phyloP scores from a whole-genome alignment of 139 green algal genomes.

The Auxenochlorella pyrenoidosa region DNA sequence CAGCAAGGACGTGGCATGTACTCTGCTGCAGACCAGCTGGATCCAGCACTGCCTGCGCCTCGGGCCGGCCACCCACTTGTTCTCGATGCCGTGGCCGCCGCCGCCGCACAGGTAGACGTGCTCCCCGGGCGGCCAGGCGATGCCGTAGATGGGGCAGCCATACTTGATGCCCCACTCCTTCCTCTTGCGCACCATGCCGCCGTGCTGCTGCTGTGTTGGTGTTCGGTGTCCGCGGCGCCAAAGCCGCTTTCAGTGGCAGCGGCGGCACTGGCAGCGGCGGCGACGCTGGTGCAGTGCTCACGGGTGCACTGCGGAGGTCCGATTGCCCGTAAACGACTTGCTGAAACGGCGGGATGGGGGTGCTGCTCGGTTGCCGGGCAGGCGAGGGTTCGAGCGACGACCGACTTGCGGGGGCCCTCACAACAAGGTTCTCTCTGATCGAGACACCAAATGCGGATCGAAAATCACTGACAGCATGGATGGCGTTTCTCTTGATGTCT shows the following conservation, averaged over 20 bases:
- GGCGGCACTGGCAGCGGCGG: background rate
- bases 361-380: background rate
- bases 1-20: too few species aligned
- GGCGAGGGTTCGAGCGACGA: too few species aligned
- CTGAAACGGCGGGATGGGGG: background rate
- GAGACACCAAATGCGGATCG: too few species aligned
- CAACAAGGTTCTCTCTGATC: too few species aligned
- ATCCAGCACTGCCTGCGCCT: background rate
- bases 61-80: conserved; percentile 51
- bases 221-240: background rate
- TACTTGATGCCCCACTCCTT: conserved; percentile 37
- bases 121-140: conserved; percentile 46
- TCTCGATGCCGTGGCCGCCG: conserved; percentile 62
- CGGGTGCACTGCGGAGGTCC: too few species aligned
- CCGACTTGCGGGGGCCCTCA: too few species aligned
- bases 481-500: too few species aligned
- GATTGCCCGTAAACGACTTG: background rate
- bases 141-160: conserved; percentile 52
- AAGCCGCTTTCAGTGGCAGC: background rate
- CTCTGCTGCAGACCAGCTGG: too few species aligned
- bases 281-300: background rate
- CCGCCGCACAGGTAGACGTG: conserved; percentile 57
- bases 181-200: conserved; percentile 15
- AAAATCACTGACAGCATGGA: too few species aligned
- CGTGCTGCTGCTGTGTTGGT: too few species aligned